phyloP scores from a whole-genome alignment of 495 filamentous ascomycete genomes.

The Hyaloscypha bicolor region DNA sequence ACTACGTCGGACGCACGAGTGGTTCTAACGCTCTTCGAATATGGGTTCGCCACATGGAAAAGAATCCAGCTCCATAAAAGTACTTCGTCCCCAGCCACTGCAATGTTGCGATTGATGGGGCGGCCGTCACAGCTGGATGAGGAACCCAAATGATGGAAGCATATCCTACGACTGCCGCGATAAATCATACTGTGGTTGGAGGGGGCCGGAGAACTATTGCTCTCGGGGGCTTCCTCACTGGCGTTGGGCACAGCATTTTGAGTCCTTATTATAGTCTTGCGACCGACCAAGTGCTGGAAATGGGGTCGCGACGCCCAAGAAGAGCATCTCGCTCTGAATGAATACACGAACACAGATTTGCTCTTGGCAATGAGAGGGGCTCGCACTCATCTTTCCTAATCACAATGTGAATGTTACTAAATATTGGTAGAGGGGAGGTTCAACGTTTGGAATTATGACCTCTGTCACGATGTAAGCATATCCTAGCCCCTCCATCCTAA shows the following conservation, averaged over 20 bases:
- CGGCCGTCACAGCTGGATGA: slow-evolving; percentile 41
- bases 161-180: background rate
- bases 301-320: slow-evolving; percentile 60
- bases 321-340: slow-evolving; percentile 52
- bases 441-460: slow-evolving; percentile 64
- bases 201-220: slow-evolving; percentile 38
- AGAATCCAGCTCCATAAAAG: slow-evolving; percentile 37
- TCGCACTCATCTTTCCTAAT: background rate
- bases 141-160: slow-evolving; percentile 39
- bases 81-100: slow-evolving; percentile 44
- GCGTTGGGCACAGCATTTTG: slow-evolving; percentile 61
- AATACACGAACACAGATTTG: slow-evolving; percentile 58
- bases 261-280: slow-evolving; percentile 58
- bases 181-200: slow-evolving; percentile 30
- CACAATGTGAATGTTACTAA: background rate
- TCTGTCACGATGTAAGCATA: slow-evolving; percentile 51
- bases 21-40: slow-evolving; percentile 52
- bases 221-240: slow-evolving; percentile 53
- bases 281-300: slow-evolving; percentile 63
- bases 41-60: slow-evolving; percentile 51
- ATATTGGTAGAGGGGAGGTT: slow-evolving; percentile 53
- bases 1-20: slow-evolving; percentile 50
- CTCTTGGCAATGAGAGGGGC: slow-evolving; percentile 67
- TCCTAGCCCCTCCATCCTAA: slow-evolving; percentile 17
- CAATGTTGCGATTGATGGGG: slow-evolving; percentile 34